Evolutionary conservation across 441 rosid species (phyloP), one percentile per base, ranked within the genome.

Genomic region (Bruguiera hainesii): DNA sequence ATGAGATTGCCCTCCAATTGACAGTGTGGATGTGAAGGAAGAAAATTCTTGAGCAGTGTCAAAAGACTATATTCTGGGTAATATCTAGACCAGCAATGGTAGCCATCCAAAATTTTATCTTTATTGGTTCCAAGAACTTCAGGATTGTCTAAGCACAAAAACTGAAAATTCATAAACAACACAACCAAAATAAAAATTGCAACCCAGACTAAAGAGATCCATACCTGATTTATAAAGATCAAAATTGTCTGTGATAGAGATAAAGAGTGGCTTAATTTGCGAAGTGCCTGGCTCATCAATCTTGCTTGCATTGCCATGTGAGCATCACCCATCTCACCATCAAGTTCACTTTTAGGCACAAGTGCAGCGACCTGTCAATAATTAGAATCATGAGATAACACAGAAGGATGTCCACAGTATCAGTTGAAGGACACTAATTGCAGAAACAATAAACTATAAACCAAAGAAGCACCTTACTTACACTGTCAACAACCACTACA

Each of bases 291-390:
- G 76, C 97, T 92, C 99, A 95, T 95, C 76, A 95, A 77, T 76
- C 99, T 88, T 63, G 99, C 98, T 84, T 91, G 98, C 97, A 94
- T 82, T 75, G 99, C 99, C 97, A 94, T 91, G 80, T 95, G 98
- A 64, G 98, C 99, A 80, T 95, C 97, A 66, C 99, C 99, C 98
- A 95, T 95, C 89, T 91, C 98, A 0, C 99, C 98, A 30, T 95
- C 99, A 39, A 95, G 99, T 81, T 95, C 98, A 76, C 93, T 79
- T 85, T 89, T 90, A 65, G 99, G 99, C 75, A 95, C 99, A 75
- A 95, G 96, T 21, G 99, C 97, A 71, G 99, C 99, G 9, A 95
- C 99, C 99, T 95, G 79, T 33, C 10, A 61, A 48, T 59, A 64
- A 69, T 72, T 33, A 28, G 6, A 72, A 11, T 26, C 19, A 21